Conservation (phyloP, 176 grass and related monocot genomes). For the Rhynchospora breviuscula region DNA sequence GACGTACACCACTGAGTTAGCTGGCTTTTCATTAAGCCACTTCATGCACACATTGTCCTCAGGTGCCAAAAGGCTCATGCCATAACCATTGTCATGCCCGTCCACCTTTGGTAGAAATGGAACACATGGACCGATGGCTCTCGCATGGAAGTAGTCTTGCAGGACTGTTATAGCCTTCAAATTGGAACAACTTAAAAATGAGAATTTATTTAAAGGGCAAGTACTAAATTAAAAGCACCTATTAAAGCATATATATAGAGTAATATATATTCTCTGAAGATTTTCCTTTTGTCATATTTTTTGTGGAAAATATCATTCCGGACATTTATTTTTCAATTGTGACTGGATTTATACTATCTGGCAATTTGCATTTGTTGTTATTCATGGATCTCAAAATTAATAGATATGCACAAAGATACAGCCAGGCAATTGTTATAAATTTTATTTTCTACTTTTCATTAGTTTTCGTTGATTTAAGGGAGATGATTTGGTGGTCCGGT, state of each 20-base stretch:
- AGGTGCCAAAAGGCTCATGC: background rate
- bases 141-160: slow-evolving; percentile 25
- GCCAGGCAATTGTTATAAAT: background rate
- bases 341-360: background rate
- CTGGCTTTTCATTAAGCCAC: slow-evolving; percentile 23
- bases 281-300: background rate
- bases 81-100: background rate
- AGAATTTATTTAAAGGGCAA: background rate
- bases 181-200: background rate
- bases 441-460: no score
- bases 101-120: slow-evolving; percentile 20
- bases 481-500: no score
- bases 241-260: background rate
- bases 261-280: no score
- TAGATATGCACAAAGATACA: background rate
- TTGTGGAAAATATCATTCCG: background rate
- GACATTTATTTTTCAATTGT: background rate
- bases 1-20: slow-evolving; percentile 35
- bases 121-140: slow-evolving; percentile 43
- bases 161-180: slow-evolving; percentile 32
- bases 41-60: slow-evolving; percentile 16
- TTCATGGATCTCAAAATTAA: background rate
- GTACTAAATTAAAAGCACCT: background rate
- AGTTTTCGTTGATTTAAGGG: no score
- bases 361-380: background rate